Evolutionary conservation across 208 protist species (phyloP), one percentile per base, ranked within the genome.

Genomic region (Trypanosoma avium): DNA sequence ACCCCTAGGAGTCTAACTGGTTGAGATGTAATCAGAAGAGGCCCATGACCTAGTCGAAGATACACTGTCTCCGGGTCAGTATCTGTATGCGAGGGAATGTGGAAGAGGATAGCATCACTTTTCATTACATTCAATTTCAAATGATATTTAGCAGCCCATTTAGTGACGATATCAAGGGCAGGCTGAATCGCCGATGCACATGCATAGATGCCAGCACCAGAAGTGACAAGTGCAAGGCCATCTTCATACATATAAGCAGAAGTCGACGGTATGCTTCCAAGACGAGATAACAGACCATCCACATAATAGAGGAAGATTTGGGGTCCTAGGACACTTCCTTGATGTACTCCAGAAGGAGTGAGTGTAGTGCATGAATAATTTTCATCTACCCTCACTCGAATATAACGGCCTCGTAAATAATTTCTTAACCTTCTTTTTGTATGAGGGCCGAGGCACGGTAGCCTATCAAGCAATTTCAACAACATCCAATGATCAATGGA

Each of bases 321-420:
- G 21, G 43, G 43, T 4, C 21, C 15, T 21, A 49, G 43, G 4
- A 49, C 19, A 49, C 21, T 49, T 5, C 43, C 43, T 49, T 49
- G 43, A 49, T 5, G 43, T 49, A 49, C 43, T 17, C 43, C 43
- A 49, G 43, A 5, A 49, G 43, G n/a, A 8, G 43, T 49, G 43
- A 49, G 43, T 49, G 4, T 4, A 5, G 43, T 15, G 4, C 43
- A 17, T 8, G 21, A 49, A 8, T 5, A 19, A n/a, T 49, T 24
- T 24, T 49, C 21, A 24, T 49, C 21, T 6, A 49, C 43, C n/a
- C 43, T 4, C 43, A 49, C 43, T 7, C 13, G 4, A 17, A 49
- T 49, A 24, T 24, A 49, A 17, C 43, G 43, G 13, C 19, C 43
- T 4, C 43, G 21, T 15, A 49, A 17, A 24, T 27, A 49, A 15